phyloP scores from a whole-genome alignment of 805 yeast species.

The Lipomyces yamanashiensis region DNA sequence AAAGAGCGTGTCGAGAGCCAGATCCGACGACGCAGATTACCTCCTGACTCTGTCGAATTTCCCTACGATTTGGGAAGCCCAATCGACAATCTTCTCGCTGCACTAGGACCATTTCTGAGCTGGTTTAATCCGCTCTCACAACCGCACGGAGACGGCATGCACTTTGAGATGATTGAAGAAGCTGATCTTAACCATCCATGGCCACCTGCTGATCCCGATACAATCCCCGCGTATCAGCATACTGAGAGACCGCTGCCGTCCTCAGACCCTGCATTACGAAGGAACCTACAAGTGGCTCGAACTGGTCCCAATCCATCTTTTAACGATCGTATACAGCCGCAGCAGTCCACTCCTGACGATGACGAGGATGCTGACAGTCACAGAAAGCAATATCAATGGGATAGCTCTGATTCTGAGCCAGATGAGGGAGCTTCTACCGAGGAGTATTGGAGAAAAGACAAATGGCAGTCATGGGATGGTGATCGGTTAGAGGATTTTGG shows the following conservation, averaged over 20 bases:
- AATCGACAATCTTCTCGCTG: conserved; percentile 55
- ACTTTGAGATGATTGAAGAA: conserved; percentile 60
- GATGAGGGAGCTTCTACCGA: conserved; percentile 39
- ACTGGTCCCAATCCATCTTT: conserved; percentile 1
- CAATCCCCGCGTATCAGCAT: background rate
- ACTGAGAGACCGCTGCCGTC: background rate
- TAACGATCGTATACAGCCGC: conserved; percentile 7
- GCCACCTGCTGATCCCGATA: conserved; percentile 84
- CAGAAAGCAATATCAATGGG: background rate
- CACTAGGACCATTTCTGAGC: conserved; percentile 64
- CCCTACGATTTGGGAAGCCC: conserved; percentile 83
- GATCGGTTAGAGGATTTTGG: conserved; percentile 85
- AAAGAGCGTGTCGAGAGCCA: conserved; percentile 76
- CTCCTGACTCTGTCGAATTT: conserved; percentile 52
- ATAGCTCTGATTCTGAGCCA: conserved; percentile 11
- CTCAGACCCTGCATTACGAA: background rate
- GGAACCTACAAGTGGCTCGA: background rate
- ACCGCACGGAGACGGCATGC: conserved; percentile 64
- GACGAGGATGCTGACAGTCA: background rate
- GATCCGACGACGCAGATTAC: conserved; percentile 47
- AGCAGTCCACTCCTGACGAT: background rate
- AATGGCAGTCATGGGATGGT: conserved; percentile 56
- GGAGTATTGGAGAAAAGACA: conserved; percentile 46
- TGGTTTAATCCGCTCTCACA: conserved; percentile 78
- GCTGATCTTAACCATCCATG: conserved; percentile 65